Conservation (phyloP, 345 rosid genomes). For the Populus alba region DNA sequence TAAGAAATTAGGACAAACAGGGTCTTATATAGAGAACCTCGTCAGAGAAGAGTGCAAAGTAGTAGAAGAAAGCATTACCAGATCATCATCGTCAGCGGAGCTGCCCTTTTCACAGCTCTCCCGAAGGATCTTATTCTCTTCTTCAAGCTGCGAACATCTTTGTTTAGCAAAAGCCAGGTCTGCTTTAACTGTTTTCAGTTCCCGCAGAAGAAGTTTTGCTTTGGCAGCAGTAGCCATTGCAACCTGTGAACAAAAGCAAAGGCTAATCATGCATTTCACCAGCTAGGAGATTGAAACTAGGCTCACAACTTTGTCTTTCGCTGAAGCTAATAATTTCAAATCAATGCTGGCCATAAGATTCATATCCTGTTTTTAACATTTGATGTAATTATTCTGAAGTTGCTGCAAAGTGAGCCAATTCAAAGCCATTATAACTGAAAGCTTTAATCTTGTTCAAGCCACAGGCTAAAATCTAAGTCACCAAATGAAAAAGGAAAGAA, state of each 20-base stretch:
- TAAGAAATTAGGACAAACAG: neutral
- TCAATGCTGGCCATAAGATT: neutral
- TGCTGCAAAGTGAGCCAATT: neutral
- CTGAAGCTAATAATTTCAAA: neutral
- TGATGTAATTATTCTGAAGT: neutral
- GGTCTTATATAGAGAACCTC: neutral
- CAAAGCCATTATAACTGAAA: neutral
- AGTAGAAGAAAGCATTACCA: slow-evolving; percentile 43
- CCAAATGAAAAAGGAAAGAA: neutral
- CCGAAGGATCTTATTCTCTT: slow-evolving; percentile 81
- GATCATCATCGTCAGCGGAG: slow-evolving; percentile 82
- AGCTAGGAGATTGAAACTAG: slow-evolving; percentile 9
- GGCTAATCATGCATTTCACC: slow-evolving; percentile 38
- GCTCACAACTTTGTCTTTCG: neutral
- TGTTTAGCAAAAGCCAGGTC: slow-evolving; percentile 85
- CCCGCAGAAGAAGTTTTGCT: slow-evolving; percentile 94
- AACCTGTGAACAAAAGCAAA: slow-evolving; percentile 50
- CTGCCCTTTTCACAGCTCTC: slow-evolving; percentile 80
- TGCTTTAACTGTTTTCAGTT: slow-evolving; percentile 84
- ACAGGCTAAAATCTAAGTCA: neutral
- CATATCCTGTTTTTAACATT: neutral
- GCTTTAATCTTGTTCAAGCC: neutral
- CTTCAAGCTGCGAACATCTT: slow-evolving; percentile 86
- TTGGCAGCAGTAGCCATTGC: slow-evolving; percentile 99
- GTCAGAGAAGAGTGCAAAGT: neutral